phyloP scores from a whole-genome alignment of 2,329 filamentous ascomycete genomes.

The Scorias spongiosa region DNA sequence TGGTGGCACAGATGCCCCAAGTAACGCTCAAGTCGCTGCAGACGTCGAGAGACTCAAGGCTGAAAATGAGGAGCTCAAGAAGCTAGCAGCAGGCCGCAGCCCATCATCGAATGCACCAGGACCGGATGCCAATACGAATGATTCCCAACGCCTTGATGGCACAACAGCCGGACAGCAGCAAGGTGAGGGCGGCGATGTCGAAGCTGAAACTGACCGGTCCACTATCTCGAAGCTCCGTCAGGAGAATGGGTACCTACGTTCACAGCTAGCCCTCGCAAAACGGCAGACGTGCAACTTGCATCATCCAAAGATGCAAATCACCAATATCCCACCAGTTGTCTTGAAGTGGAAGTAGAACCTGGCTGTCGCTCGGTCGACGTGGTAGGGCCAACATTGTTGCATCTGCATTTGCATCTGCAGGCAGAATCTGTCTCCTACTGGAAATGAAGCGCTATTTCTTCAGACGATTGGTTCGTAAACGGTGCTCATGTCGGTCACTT shows the following conservation, averaged over 20 bases:
- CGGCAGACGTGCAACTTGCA: not conserved
- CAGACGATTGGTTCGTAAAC: too few relatives aligned
- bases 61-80: conserved; percentile 58
- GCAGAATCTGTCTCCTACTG: too few relatives aligned
- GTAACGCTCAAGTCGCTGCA: not conserved
- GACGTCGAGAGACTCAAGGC: conserved; percentile 47
- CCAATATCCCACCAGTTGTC: not conserved
- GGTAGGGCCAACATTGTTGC: too few relatives aligned
- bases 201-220: not conserved
- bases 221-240: conserved; percentile 16
- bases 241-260: conserved; percentile 26
- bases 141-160: too few relatives aligned
- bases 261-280: conserved; percentile 22
- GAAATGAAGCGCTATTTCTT: too few relatives aligned
- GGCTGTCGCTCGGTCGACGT: too few relatives aligned
- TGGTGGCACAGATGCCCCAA: not conserved
- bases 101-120: not conserved
- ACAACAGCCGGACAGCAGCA: too few relatives aligned
- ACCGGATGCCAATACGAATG: not conserved
- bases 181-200: not conserved
- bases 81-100: conserved; percentile 1
- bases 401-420: too few relatives aligned
- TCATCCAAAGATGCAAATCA: not conserved
- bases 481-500: too few relatives aligned
- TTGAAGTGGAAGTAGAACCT: not conserved